Base-by-base conservation (phyloP, 805 yeast species). In the Pichia cabralensis region DNA sequence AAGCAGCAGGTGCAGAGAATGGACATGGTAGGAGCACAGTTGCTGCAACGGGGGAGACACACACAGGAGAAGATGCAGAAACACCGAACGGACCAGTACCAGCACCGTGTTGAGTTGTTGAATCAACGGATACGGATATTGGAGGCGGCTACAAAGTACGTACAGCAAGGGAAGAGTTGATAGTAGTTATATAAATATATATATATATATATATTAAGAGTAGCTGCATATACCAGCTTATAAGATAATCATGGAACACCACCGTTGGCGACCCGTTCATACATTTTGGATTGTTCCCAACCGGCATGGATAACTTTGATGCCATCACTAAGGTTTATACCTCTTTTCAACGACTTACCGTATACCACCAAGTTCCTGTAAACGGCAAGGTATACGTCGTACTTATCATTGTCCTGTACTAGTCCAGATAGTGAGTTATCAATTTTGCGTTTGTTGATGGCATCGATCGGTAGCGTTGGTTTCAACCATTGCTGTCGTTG, bases 201-300 rank as follows among this genome's bases (percentile, higher is more conserved):
- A 20, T 26, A 26, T 22, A 27, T 26, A 5, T 22, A 33, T 21
- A 24, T 26, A 23, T 16, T 3, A 10, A 14, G 3, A 28, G 6
- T 11, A 28, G 4, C 14, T 14, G 14, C 8, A 21, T 10, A 7
- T 6, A 27, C 1, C 11, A 20, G 21, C 21, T 8, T 19, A 11
- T 22, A 20, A 8, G 6, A 24, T 3, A 10, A 8, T 25, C 19
- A 42, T 13, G 45, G 45, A 8, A 23, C 40, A 20, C 41, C 41
- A 22, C 45, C 45, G 10, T 30, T 37, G 6, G 38, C 57, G 6
- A 70, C 70, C 22, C 64, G 58, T 38, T 55, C 57, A 31, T 47
- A 88, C 44, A 74, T 72, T 33, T 78, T 84, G 16, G 74, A 74
- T 40, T 75, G 77, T 12, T 69, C 67, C 97, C 97, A 88, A 14